Percentiles rank a stretch among this genome's conserved stretches.
Conservation (phyloP, 116 monocot species). For the Phalaenopsis hybrid region DNA sequence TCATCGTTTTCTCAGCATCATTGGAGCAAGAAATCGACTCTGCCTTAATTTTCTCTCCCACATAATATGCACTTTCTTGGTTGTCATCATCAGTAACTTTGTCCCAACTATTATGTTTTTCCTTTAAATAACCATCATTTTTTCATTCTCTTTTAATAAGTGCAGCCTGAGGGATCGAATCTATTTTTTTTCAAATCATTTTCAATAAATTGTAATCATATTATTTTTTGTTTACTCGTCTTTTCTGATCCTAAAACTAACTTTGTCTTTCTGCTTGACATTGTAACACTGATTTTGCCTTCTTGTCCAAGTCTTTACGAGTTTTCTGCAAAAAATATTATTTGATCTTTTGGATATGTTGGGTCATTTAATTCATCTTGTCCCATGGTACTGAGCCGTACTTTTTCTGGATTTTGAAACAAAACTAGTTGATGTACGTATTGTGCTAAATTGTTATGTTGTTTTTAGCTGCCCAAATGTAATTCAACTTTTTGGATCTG, state of each 20-base stretch:
- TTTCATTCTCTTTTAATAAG: too few species aligned
- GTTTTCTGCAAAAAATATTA: not conserved
- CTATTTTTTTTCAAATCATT: not conserved
- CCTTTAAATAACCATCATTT: too few species aligned
- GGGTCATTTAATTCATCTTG: not conserved
- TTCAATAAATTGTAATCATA: not conserved
- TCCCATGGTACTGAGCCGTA: not conserved
- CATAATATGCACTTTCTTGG: too few species aligned
- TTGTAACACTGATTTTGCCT: too few species aligned
- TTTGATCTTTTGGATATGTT: not conserved
- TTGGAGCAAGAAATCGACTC: slow-evolving; percentile 17
- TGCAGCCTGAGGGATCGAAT: too few species aligned
- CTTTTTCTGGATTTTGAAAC: not conserved
- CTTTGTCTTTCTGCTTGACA: not conserved
- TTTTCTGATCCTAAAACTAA: not conserved
- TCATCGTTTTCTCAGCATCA: slow-evolving; percentile 40
- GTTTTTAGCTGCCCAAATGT: not conserved
- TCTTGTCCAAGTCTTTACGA: not conserved
- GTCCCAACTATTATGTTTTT: too few species aligned
- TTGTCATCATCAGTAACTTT: too few species aligned
- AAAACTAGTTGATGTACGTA: not conserved
- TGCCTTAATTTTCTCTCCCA: too few species aligned
- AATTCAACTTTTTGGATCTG: not conserved
- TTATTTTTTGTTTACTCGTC: not conserved
- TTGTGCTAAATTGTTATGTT: not conserved